These are phyloP conservation scores for Boehmeria nivea DNA, from an alignment of 306 rosid species.

Conservation along the genomic window DNA sequence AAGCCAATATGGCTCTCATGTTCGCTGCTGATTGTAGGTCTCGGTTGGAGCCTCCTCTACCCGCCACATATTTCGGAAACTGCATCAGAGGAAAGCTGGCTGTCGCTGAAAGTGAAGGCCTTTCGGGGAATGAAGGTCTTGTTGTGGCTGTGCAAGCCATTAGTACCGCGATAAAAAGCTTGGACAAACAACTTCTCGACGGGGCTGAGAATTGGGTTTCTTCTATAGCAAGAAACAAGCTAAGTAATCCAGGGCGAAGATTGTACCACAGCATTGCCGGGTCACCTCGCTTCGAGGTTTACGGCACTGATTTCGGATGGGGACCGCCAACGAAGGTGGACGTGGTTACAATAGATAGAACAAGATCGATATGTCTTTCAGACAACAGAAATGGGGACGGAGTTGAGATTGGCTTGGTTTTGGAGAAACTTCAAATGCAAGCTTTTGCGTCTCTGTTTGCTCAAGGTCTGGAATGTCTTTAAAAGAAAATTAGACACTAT, in stretches of 20 bases:
- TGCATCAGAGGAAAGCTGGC: neutral
- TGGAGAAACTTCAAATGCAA: conserved; percentile 13
- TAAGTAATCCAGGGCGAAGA: too few relatives aligned
- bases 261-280: too few relatives aligned
- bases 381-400: conserved; percentile 22
- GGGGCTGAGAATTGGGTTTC: conserved; percentile 1
- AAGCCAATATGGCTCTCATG: too few relatives aligned
- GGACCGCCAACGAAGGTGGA: conserved; percentile 34
- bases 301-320: conserved; percentile 40
- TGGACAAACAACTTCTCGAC: neutral
- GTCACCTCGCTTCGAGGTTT: conserved; percentile 27
- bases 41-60: conserved; percentile 6
- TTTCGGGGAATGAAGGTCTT: conserved; percentile 15
- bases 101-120: neutral
- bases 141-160: conserved; percentile 7
- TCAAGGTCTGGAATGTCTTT: too few relatives aligned
- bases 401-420: conserved; percentile 24
- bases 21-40: conserved; percentile 4
- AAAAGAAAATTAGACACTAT: neutral
- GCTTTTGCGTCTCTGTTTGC: conserved; percentile 17
- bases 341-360: neutral
- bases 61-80: conserved; percentile 11
- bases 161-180: neutral
- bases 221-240: too few relatives aligned
- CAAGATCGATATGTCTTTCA: neutral